phyloP scores from a whole-genome alignment of 768 basidiomycete genomes.

The Gloeostereum incarnatum region DNA sequence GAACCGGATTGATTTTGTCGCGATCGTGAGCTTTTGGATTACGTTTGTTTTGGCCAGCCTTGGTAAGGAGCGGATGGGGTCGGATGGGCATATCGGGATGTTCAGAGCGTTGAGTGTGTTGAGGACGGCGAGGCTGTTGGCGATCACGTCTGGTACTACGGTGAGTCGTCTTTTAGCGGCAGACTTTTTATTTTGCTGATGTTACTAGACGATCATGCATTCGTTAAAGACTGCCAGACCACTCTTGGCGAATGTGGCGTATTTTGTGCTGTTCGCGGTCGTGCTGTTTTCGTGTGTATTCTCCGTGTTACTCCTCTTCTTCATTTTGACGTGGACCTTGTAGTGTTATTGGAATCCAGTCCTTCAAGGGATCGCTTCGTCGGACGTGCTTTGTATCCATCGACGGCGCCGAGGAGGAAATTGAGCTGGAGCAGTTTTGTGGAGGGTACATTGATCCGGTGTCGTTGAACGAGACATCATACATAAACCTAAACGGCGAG shows the following conservation, averaged over 20 bases:
- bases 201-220: slow-evolving; percentile 69
- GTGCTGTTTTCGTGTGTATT: slow-evolving; percentile 70
- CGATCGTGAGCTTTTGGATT: slow-evolving; percentile 84
- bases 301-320: slow-evolving; percentile 1
- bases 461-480: slow-evolving; percentile 36
- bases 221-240: slow-evolving; percentile 88
- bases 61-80: slow-evolving; percentile 62
- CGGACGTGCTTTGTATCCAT: slow-evolving; percentile 52
- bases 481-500: slow-evolving; percentile 27
- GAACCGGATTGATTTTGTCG: slow-evolving; percentile 84
- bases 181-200: slow-evolving; percentile 7
- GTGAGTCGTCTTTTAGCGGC: slow-evolving; percentile 31
- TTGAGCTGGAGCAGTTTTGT: slow-evolving; percentile 51
- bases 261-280: slow-evolving; percentile 89
- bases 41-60: slow-evolving; percentile 61
- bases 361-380: slow-evolving; percentile 80
- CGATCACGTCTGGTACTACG: slow-evolving; percentile 88
- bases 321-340: background rate
- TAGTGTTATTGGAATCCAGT: slow-evolving; percentile 90
- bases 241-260: slow-evolving; percentile 80
- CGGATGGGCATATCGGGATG: slow-evolving; percentile 67
- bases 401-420: slow-evolving; percentile 40
- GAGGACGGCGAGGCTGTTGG: slow-evolving; percentile 70
- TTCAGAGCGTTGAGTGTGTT: slow-evolving; percentile 88
- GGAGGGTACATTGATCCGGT: slow-evolving; percentile 70